Conservation (phyloP, 192 early-diverging fungal genomes). For the Backusella macrospora region DNA sequence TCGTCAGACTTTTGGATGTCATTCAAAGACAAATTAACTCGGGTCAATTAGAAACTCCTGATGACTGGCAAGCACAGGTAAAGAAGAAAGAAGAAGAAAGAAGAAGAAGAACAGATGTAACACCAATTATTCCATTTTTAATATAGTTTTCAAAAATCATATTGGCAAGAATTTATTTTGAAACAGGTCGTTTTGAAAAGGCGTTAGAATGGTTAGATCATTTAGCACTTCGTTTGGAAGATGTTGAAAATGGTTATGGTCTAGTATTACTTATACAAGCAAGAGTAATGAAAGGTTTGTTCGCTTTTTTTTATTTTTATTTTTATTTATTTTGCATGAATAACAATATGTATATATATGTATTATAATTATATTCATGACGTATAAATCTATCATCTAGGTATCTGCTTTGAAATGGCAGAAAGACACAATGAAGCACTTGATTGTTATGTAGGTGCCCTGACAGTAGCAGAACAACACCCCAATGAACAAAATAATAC, state of each 20-base stretch:
- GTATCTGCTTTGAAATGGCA: conserved; percentile 49
- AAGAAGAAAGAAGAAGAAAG: conserved; percentile 3
- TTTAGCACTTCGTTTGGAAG: conserved; percentile 40
- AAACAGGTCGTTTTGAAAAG: conserved; percentile 49
- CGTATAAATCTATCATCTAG: conserved; percentile 16
- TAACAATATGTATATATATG: not conserved
- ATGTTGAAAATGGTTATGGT: conserved; percentile 50
- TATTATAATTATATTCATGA: not conserved
- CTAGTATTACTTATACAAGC: conserved; percentile 59
- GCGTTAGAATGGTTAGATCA: conserved; percentile 43
- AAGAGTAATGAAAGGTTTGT: conserved; percentile 56
- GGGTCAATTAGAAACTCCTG: conserved; percentile 5
- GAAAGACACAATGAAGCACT: conserved; percentile 50
- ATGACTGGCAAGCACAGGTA: conserved; percentile 30
- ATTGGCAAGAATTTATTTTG: conserved; percentile 62
- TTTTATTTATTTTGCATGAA: not conserved
- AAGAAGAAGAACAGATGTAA: not conserved
- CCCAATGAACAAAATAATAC: conserved; percentile 33
- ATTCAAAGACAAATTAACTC: conserved; percentile 23
- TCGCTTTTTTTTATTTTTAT: not conserved
- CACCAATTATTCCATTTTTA: not conserved
- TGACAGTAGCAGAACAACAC: conserved; percentile 9
- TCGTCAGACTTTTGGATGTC: conserved; percentile 12
- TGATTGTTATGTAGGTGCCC: conserved; percentile 55
- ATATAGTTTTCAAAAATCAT: conserved; percentile 49